Percentiles rank a stretch among this genome's conserved stretches.
These are phyloP conservation scores for Serendipita sp. DNA, from an alignment of 768 basidiomycete genomes.

Conservation along the genomic window DNA sequence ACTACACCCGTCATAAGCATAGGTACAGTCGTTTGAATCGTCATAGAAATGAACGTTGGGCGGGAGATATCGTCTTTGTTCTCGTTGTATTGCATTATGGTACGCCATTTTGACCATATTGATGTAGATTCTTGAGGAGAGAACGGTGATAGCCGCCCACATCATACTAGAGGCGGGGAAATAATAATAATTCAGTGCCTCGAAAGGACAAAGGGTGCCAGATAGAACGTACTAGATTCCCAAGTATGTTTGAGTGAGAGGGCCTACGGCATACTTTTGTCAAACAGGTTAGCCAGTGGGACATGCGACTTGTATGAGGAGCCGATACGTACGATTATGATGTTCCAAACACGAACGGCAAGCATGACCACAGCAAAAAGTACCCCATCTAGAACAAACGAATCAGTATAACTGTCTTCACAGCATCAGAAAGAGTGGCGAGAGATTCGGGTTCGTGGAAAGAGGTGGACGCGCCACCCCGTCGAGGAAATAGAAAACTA, in stretches of 20 bases:
- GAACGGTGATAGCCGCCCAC: background rate
- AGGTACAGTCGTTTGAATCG: background rate
- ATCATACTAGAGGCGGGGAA: background rate
- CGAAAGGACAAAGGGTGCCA: background rate
- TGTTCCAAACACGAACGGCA: background rate
- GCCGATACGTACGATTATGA: background rate
- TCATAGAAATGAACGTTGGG: background rate
- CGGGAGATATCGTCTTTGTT: background rate
- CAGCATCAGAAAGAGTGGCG: too few species aligned
- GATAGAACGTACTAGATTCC: background rate
- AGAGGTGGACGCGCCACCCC: too few species aligned
- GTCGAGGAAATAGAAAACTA: too few species aligned
- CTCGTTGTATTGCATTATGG: background rate
- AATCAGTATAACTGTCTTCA: background rate
- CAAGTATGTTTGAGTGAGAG: background rate
- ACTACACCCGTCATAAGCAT: too few species aligned
- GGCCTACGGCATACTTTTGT: background rate
- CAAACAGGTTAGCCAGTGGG: background rate
- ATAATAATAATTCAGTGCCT: background rate
- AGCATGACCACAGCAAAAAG: background rate
- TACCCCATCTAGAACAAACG: background rate
- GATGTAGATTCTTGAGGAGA: background rate
- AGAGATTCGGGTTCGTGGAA: too few species aligned
- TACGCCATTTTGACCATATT: background rate
- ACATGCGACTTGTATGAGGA: background rate